Conservation (phyloP, 371 early-diverging fungal species). For the Dinochytrium kinnereticum region DNA sequence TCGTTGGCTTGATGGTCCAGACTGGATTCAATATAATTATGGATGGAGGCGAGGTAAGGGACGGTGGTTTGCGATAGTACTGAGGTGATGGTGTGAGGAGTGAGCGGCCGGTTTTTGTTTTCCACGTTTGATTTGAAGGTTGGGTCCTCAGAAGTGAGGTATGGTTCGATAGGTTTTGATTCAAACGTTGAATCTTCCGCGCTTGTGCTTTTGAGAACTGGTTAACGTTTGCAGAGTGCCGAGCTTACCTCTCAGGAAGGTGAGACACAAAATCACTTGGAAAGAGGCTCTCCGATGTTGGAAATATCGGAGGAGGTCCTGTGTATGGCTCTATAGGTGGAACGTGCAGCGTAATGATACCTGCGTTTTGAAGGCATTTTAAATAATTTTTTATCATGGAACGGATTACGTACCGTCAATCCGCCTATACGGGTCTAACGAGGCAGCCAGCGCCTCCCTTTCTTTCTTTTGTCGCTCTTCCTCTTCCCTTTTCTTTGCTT, state of each 20-base stretch:
- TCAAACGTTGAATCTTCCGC: no score
- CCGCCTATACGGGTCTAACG: slow-evolving; percentile 2
- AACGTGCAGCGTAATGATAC: slow-evolving; percentile 19
- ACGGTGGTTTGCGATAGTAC: neutral
- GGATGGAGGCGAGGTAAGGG: neutral
- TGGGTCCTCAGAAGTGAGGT: no score
- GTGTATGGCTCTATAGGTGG: slow-evolving; percentile 19
- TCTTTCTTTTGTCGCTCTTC: slow-evolving; percentile 12
- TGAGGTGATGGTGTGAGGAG: neutral
- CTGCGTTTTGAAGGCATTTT: no score
- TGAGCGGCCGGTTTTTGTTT: neutral
- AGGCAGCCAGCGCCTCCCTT: slow-evolving; percentile 14
- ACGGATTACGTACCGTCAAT: slow-evolving; percentile 9
- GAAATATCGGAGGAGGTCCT: neutral
- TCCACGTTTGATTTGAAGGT: neutral
- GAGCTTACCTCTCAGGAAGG: no score
- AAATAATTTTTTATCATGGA: no score
- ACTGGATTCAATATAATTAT: neutral
- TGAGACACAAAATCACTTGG: no score
- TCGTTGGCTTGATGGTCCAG: slow-evolving; percentile 19
- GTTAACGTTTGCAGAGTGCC: no score
- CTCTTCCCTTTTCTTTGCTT: slow-evolving; percentile 17
- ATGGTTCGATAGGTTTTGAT: no score
- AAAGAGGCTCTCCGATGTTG: neutral
- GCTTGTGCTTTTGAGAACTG: no score